phyloP scores from a whole-genome alignment of 169 alveolate species.

The Plasmodium chabaudi region DNA sequence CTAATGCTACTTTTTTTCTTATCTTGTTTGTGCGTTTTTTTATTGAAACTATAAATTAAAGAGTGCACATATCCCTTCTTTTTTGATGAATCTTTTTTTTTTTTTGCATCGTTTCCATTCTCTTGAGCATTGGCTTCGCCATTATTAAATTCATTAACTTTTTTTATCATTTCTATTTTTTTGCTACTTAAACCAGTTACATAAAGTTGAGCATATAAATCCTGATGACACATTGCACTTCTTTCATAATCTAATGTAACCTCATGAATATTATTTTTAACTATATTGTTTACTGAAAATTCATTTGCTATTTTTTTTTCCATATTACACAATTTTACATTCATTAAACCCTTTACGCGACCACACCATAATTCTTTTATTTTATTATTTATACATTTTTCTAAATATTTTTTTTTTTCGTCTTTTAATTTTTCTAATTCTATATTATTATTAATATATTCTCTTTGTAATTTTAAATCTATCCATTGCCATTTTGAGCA shows the following conservation, averaged over 20 bases:
- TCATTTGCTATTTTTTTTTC: constrained; percentile 46
- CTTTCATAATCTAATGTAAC: constrained; percentile 63
- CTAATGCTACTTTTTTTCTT: background rate
- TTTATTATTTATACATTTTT: constrained; percentile 63
- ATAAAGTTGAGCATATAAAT: constrained; percentile 20
- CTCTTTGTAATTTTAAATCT: constrained; percentile 65
- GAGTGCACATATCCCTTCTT: constrained; percentile 63
- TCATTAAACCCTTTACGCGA: constrained; percentile 72
- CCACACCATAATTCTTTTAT: constrained; percentile 75
- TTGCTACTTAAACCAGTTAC: constrained; percentile 2
- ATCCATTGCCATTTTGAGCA: constrained; percentile 76
- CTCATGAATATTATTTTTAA: constrained; percentile 31
- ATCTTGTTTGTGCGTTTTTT: constrained; percentile 32
- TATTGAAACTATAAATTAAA: constrained; percentile 63
- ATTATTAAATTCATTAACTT: constrained; percentile 15
- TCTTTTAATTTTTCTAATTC: constrained; percentile 65
- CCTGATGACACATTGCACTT: constrained; percentile 62
- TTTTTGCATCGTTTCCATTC: constrained; percentile 19
- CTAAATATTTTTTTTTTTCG: constrained; percentile 56
- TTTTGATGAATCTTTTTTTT: constrained; percentile 8
- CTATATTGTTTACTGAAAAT: constrained; percentile 21
- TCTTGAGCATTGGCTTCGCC: background rate
- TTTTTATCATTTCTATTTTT: constrained; percentile 25
- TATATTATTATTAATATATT: constrained; percentile 35
- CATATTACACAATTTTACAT: constrained; percentile 28